Evolutionary conservation across 1,139 yeast species (phyloP), one percentile per base, ranked within the genome.

Genomic region (Blastobotrys petasosporus): DNA sequence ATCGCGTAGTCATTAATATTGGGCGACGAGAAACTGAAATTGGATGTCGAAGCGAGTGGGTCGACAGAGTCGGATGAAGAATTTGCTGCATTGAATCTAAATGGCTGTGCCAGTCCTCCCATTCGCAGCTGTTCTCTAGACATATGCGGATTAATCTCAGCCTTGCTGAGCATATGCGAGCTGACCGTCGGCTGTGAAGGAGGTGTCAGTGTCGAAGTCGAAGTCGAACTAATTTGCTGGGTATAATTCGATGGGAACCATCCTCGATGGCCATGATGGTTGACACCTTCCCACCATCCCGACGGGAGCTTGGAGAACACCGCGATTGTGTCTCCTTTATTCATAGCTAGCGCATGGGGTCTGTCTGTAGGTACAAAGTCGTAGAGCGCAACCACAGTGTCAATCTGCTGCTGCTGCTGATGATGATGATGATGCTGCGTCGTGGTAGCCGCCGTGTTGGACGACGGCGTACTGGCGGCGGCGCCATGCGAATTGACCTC

Each of bases 281-380:
- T 52, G 12, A 50, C 53, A 15, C 69, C 69, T 44, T 65, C 66
- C 68, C 69, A 65, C 69, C 68, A 65, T 12, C 69, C 69, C 4
- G 66, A 59, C 34, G 60, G 58, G 13, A 63, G 58, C 46, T 79
- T 83, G 43, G 71, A 67, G 23, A 85, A 72, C n/a, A 86, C 68
- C 47, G 72, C 65, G 56, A 79, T 74, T 53, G 84, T 66, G 61
- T 88, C 96, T 51, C 68, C 68, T 25, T 53, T 77, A 75, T 32
- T 79, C 74, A 59, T 92, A 79, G 53, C 74, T 76, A 57, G 75
- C 71, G 67, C 85, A 87, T 59, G 79, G 73, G 52, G 82, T 77
- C 62, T 92, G 67, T 52, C 77, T 4, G 17, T 5, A 2, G 36
- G 28, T 16, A 15, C 11, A 25, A 38, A 45, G 11, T 43, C 44